Percentiles rank a stretch among this genome's conserved stretches.
These are phyloP conservation scores for Boletus fagicola DNA, from an alignment of 768 basidiomycete species.

Conservation along the genomic window DNA sequence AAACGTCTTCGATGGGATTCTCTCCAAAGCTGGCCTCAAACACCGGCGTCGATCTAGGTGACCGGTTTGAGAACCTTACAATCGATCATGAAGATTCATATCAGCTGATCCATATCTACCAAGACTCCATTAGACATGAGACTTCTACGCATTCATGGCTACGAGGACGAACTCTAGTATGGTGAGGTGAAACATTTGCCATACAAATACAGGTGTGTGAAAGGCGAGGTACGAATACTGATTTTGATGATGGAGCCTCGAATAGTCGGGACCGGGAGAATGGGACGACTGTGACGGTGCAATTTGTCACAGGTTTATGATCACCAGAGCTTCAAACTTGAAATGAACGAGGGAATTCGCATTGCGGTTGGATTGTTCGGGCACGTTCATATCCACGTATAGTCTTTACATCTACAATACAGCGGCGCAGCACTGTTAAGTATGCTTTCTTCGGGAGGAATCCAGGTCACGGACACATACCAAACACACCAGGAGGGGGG, in stretches of 20 bases:
- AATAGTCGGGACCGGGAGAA: constrained; percentile 7
- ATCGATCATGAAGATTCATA: not conserved
- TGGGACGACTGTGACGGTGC: not conserved
- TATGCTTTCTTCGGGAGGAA: not conserved
- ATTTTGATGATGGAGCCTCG: not conserved
- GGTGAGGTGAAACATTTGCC: not conserved
- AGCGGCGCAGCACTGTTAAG: not conserved
- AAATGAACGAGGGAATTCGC: constrained; percentile 11
- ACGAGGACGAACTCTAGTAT: not conserved
- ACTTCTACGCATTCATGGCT: not conserved
- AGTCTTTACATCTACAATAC: not conserved
- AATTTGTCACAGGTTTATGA: constrained; percentile 1
- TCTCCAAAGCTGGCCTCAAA: not conserved
- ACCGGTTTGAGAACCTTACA: constrained; percentile 3
- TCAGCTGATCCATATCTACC: not conserved
- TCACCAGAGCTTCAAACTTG: not conserved
- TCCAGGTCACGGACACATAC: not conserved
- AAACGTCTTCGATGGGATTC: not conserved
- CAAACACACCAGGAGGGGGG: not conserved
- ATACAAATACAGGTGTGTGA: not conserved
- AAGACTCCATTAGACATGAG: not conserved
- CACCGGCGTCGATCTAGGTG: constrained; percentile 8
- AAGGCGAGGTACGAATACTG: not conserved
- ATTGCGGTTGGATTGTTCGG: not conserved
- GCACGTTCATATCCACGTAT: not conserved